A percentile compares a stretch with the other conserved stretches of the same genome.
Conservation (phyloP, 2,329 filamentous ascomycete genomes). For the Didymella glomerata region DNA sequence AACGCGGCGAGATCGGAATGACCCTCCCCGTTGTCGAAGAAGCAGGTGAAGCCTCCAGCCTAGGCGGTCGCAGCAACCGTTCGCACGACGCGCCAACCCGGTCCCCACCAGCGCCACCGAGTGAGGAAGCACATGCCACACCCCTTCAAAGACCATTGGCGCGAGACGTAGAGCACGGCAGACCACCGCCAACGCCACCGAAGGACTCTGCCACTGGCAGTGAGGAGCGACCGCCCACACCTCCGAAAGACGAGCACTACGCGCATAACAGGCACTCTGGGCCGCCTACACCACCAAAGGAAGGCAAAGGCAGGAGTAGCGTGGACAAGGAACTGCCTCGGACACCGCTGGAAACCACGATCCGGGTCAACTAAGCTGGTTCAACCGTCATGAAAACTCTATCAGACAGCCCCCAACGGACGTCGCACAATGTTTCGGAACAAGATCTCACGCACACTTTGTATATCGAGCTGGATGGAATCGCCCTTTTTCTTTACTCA, state of each 20-base stretch:
- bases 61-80: constrained; percentile 65
- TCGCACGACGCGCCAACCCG: constrained; percentile 29
- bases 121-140: constrained; percentile 29
- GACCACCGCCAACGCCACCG: constrained; percentile 53
- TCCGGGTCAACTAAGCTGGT: constrained; percentile 40
- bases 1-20: constrained; percentile 64
- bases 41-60: constrained; percentile 77
- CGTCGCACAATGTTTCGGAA: constrained; percentile 14
- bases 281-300: constrained; percentile 54
- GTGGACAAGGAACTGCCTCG: constrained; percentile 48
- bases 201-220: constrained; percentile 47
- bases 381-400: not conserved
- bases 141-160: constrained; percentile 30
- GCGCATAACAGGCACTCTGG: constrained; percentile 32
- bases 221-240: constrained; percentile 45
- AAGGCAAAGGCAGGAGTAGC: constrained; percentile 40
- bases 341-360: constrained; percentile 46
- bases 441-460: constrained; percentile 18
- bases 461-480: constrained; percentile 16
- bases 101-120: constrained; percentile 29
- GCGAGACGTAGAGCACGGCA: constrained; percentile 41
- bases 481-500: constrained; percentile 10
- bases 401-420: not conserved
- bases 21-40: constrained; percentile 89
- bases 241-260: constrained; percentile 40